Evolutionary conservation across 768 basidiomycete species (phyloP).

Genomic region (Pisolithus marmoratus): DNA sequence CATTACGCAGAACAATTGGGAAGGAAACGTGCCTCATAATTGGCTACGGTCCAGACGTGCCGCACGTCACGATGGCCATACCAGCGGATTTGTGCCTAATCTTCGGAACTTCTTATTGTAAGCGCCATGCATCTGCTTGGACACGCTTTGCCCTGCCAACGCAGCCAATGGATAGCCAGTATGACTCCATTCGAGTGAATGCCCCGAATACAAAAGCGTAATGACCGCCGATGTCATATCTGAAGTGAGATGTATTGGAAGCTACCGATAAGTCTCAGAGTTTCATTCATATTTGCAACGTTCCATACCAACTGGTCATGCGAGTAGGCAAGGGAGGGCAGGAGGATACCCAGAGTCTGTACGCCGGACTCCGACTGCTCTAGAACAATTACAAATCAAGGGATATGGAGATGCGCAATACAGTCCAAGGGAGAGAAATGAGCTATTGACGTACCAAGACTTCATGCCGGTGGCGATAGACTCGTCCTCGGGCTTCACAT

Average conservation of each 20-base stretch:
- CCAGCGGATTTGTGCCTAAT: slow-evolving; percentile 5
- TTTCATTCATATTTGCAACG: not conserved
- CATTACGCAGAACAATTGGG: slow-evolving; percentile 12
- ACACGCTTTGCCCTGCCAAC: not conserved
- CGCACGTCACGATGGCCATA: slow-evolving; percentile 1
- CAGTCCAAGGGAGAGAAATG: not conserved
- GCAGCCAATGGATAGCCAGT: not conserved
- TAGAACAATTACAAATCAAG: slow-evolving; percentile 1
- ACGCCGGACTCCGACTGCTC: no score
- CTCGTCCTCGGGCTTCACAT: not conserved
- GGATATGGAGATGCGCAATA: not conserved
- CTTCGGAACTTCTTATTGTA: slow-evolving; percentile 15
- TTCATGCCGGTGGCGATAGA: not conserved
- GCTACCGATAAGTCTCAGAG: not conserved
- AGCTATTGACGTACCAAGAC: slow-evolving; percentile 1
- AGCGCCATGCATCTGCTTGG: not conserved
- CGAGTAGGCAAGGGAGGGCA: not conserved
- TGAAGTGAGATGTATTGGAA: not conserved
- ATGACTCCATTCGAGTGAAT: no score
- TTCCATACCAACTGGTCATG: not conserved
- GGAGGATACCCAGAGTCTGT: not conserved
- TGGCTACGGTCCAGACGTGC: not conserved
- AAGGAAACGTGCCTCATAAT: slow-evolving; percentile 3
- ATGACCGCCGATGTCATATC: no score
- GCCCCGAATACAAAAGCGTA: slow-evolving; percentile 18